These are phyloP conservation scores for Leccinum sublutescens DNA, from an alignment of 768 basidiomycete genomes.

Conservation along the genomic window DNA sequence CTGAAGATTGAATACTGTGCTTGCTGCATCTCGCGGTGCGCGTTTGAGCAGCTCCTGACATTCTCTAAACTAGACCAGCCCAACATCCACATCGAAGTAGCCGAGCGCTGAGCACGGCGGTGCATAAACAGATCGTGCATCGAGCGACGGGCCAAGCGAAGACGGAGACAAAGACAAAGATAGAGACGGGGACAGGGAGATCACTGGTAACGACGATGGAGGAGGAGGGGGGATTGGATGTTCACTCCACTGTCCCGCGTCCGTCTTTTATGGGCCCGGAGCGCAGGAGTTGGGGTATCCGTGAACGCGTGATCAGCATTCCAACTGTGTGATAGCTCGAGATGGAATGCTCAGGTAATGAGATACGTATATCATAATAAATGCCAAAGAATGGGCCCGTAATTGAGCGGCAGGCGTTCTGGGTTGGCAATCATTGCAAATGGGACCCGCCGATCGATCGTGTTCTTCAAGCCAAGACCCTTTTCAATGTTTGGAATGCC, in stretches of 20 bases:
- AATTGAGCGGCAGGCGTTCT: no score
- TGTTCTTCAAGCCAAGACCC: no score
- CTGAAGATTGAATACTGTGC: not conserved
- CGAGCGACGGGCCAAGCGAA: not conserved
- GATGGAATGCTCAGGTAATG: not conserved
- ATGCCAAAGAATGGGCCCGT: no score
- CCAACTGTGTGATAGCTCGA: not conserved
- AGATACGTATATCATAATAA: not conserved
- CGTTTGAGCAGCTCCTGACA: not conserved
- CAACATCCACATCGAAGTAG: not conserved
- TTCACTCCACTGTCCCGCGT: not conserved
- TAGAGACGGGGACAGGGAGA: not conserved
- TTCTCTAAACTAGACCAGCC: not conserved
- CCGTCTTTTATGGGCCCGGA: not conserved
- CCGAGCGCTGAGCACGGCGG: not conserved
- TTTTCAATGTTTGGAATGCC: no score
- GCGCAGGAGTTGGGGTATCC: not conserved
- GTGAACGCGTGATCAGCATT: not conserved
- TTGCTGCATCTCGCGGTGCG: not conserved
- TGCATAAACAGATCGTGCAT: not conserved
- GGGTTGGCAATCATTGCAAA: not conserved
- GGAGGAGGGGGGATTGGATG: not conserved
- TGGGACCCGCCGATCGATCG: no score
- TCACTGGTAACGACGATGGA: not conserved
- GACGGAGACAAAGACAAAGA: not conserved